Base-by-base conservation (phyloP, 257 asterid genomes). In the Gentiana dahurica region DNA sequence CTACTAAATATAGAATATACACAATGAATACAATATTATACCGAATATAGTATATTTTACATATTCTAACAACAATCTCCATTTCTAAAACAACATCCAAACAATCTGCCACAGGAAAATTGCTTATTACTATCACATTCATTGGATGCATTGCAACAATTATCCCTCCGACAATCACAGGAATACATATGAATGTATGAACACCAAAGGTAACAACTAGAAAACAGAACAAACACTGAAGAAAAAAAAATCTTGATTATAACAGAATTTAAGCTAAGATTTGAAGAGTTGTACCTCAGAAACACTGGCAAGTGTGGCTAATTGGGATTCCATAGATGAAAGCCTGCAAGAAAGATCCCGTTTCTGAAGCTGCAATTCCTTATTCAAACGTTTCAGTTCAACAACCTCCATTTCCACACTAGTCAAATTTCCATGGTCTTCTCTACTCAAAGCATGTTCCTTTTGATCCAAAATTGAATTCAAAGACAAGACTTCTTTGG, bases 321-420 rank as follows among this genome's bases (percentile, higher is more conserved):
- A 71, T 57, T 79, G 86, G 56, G 89, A 68, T 56, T 89, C 95
- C 81, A 89, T 57, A 8, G 80, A 68, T 38, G 95, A 73, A 67
- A 89, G 67, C 65, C 74, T 78, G 66, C 93, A 74, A 72, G 79
- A 75, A 50, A 89, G 87, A 69, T 74, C 79, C 66, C 97, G 83
- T 79, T 86, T 89, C 64, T 89, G 88, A 65, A 89, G 84, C 79
- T 89, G 97, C 65, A 89, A 78, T 85, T 89, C 97, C 77, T 86
- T 89, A 71, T 89, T 89, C 83, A 89, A 55, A 36, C 97, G 79
- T 77, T 90, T 86, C 70, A 89, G 65, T 85, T 89, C 95, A 4
- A 89, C 72, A 53, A 86, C 87, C 77, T 89, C 97, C 79, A 89
- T 69, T 67, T 83, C 97, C 52, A 71, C 71, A 13, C 78, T 55